Conservation (phyloP, 371 early-diverging fungal genomes). For the Mortierella sp. region DNA sequence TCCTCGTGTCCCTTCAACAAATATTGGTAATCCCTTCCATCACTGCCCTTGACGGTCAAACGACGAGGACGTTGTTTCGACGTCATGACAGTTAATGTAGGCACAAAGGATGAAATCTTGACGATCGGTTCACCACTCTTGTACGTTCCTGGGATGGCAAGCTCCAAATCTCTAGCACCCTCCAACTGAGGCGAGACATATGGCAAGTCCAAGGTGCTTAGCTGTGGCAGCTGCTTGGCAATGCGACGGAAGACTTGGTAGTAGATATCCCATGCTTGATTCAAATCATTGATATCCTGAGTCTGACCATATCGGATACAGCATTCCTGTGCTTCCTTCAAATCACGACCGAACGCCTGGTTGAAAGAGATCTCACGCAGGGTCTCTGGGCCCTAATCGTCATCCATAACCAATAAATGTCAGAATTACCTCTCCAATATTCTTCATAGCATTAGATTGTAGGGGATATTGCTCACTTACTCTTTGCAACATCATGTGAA, state of each 20-base stretch:
- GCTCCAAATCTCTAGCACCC: constrained; percentile 86
- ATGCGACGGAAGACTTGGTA: constrained; percentile 91
- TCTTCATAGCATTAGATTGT: background rate
- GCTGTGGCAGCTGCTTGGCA: constrained; percentile 83
- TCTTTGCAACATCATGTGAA: constrained; percentile 91
- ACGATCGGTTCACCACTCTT: constrained; percentile 89
- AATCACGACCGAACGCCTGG: constrained; percentile 93
- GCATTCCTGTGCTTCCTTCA: constrained; percentile 94
- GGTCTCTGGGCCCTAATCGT: constrained; percentile 87
- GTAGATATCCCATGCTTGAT: constrained; percentile 98
- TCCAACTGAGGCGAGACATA: constrained; percentile 93
- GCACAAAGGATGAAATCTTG: constrained; percentile 87
- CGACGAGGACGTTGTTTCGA: constrained; percentile 96
- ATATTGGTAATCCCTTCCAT: constrained; percentile 93
- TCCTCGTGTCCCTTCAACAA: constrained; percentile 98
- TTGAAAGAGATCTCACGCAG: constrained; percentile 94
- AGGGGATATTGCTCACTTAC: constrained; percentile 40
- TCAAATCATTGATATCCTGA: constrained; percentile 84
- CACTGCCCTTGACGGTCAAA: constrained; percentile 87
- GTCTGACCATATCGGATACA: constrained; percentile 86
- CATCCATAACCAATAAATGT: background rate
- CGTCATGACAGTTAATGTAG: constrained; percentile 87
- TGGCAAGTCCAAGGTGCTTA: constrained; percentile 89
- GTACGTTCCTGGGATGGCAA: constrained; percentile 97
- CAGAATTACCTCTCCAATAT: background rate